Conservation (phyloP, 2,329 filamentous ascomycete genomes). For the Exophiala calicioides region DNA sequence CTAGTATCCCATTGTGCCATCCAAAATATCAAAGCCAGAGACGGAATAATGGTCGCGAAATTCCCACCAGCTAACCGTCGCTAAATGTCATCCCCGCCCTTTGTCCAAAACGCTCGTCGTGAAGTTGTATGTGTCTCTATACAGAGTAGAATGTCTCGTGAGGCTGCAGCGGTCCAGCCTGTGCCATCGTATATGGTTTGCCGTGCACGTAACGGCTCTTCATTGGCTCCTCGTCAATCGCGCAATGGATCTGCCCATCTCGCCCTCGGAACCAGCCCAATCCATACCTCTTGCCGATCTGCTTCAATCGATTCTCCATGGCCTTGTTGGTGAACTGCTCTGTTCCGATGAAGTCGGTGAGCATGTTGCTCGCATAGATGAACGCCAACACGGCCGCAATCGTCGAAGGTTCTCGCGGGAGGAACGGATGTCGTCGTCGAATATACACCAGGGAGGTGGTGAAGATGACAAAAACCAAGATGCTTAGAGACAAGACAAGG, state of each 20-base stretch:
- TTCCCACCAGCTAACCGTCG: no score
- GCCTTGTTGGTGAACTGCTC: slow-evolving; percentile 61
- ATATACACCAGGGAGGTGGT: slow-evolving; percentile 63
- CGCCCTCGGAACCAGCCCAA: slow-evolving; percentile 75
- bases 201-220: slow-evolving; percentile 66
- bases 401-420: slow-evolving; percentile 76
- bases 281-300: slow-evolving; percentile 67
- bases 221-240: slow-evolving; percentile 75
- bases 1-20: no score
- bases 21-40: no score
- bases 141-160: slow-evolving; percentile 26
- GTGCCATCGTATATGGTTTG: slow-evolving; percentile 35
- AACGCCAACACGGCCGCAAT: slow-evolving; percentile 75
- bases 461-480: slow-evolving; percentile 65
- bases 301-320: slow-evolving; percentile 64
- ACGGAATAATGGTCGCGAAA: no score
- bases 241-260: slow-evolving; percentile 72
- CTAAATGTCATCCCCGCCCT: no score
- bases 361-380: slow-evolving; percentile 78
- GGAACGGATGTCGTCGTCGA: slow-evolving; percentile 66
- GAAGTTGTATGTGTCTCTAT: no score
- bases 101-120: no score
- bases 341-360: slow-evolving; percentile 72
- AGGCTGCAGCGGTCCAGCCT: slow-evolving; percentile 28
- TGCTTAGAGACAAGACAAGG: slow-evolving; percentile 61